Evolutionary conservation across 169 alveolate species (phyloP), one percentile per base, ranked within the genome.

Genomic region (Plasmodium gaboni): DNA sequence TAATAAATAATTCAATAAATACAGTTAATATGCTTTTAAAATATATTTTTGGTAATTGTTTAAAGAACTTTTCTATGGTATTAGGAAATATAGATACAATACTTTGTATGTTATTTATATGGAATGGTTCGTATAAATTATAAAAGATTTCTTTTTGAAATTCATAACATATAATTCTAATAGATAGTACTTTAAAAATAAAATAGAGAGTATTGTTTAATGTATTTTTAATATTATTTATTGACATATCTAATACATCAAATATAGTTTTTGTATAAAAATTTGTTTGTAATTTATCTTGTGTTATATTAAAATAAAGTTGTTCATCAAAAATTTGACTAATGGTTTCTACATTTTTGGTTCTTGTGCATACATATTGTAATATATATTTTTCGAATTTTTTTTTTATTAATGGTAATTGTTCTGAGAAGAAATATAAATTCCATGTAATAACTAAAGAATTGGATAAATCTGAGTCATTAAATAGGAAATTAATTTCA

Each of bases 371-470:
- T 42, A 86, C 46, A 60, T 86, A 86, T 63, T 86, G 51, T 15
- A 86, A 15, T 13, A 71, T 86, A 61, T 86, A 86, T 71, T 72
- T 86, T 28, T 86, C 87, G 50, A 86, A 70, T 53, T 86, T 86
- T 17, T 86, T 59, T 32, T 51, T 46, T 32, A 86, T 86, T 50
- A 70, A 42, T 19, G 76, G 57, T 64, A 86, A 63, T n/a, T 86
- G 92, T 26, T 86, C 74, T 46, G 61, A 38, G 44, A 70, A 86
- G 44, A 86, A 86, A 22, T 46, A 61, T 38, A 86, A 38, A 22
- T 86, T 86, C 92, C 92, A 86, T 9, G 65, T 86, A n/a, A 86
- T 48, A 42, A 86, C 92, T 63, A 86, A 26, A 0, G 87, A 71
- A 42, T 32, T 61, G 2, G 92, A 86, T 72, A 86, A 53, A 22